Evolutionary conservation across 495 filamentous ascomycete species (phyloP).

Genomic region (Cercophora newfieldiana): DNA sequence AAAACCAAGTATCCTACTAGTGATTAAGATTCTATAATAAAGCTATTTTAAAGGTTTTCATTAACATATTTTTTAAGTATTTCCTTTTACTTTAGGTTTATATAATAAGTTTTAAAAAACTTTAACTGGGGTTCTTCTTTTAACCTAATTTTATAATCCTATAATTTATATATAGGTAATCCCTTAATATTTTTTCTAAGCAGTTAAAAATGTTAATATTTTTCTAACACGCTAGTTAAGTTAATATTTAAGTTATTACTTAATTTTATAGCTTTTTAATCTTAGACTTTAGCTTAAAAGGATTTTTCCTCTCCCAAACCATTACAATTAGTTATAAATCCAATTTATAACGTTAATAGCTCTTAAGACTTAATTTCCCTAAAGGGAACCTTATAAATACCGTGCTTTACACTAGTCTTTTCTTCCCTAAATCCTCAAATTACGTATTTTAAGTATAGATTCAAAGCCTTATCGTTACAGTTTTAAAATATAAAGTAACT

Average conservation of each 20-base stretch:
- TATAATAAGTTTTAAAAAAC: too few relatives aligned
- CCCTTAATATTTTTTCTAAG: neutral
- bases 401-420: neutral
- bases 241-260: neutral
- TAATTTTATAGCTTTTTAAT: neutral
- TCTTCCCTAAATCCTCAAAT: neutral
- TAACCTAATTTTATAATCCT: too few relatives aligned
- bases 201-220: conserved; percentile 1
- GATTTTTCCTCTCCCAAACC: neutral
- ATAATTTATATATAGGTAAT: too few relatives aligned
- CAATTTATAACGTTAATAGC: neutral
- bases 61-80: too few relatives aligned
- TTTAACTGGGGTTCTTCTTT: too few relatives aligned
- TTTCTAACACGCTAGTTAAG: neutral
- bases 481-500: neutral
- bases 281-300: neutral
- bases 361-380: too few relatives aligned
- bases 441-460: neutral
- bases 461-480: neutral
- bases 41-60: too few relatives aligned
- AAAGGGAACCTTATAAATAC: too few relatives aligned
- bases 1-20: too few relatives aligned
- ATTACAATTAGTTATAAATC: neutral
- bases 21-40: too few relatives aligned
- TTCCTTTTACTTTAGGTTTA: too few relatives aligned